A percentile compares a stretch with the other conserved stretches of the same genome.
Evolutionary conservation across 1,284 basidiomycete species (phyloP).

Genomic region (Malassezia sympodialis): DNA sequence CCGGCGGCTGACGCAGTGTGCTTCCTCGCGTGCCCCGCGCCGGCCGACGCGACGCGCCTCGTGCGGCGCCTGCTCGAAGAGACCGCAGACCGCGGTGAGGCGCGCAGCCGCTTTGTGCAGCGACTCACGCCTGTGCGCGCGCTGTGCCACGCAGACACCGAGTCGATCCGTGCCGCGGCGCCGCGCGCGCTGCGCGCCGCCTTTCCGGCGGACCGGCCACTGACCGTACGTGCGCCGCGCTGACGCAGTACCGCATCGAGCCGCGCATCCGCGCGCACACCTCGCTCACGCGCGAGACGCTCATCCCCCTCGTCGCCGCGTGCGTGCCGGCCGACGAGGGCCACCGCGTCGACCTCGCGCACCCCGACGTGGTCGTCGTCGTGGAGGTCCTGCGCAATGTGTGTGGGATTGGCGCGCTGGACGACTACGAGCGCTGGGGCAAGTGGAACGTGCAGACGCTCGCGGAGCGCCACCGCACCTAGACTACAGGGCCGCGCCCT

Average conservation of each 20-base stretch:
- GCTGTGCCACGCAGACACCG: constrained; percentile 8
- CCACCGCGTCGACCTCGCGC: constrained; percentile 26
- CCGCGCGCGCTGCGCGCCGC: not conserved
- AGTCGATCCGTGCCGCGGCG: constrained; percentile 5
- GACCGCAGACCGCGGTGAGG: constrained; percentile 27
- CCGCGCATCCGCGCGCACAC: constrained; percentile 33
- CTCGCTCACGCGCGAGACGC: constrained; percentile 24
- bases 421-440: constrained; percentile 25
- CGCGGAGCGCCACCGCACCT: constrained; percentile 10
- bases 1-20: constrained; percentile 2
- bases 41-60: constrained; percentile 10
- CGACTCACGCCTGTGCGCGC: constrained; percentile 6
- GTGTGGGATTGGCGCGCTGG: constrained; percentile 27
- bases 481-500: not conserved
- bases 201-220: not conserved
- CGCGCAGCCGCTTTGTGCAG: constrained; percentile 21
- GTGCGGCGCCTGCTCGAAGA: constrained; percentile 20
- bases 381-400: constrained; percentile 33
- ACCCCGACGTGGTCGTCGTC: constrained; percentile 30
- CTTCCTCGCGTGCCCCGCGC: constrained; percentile 18
- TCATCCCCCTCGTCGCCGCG: constrained; percentile 28
- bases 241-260: constrained; percentile 31
- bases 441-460: constrained; percentile 32
- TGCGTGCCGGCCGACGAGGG: constrained; percentile 20
- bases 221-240: constrained; percentile 3